Base-by-base conservation (phyloP, 2,329 filamentous ascomycete genomes). In the Trichophyton rubrum region DNA sequence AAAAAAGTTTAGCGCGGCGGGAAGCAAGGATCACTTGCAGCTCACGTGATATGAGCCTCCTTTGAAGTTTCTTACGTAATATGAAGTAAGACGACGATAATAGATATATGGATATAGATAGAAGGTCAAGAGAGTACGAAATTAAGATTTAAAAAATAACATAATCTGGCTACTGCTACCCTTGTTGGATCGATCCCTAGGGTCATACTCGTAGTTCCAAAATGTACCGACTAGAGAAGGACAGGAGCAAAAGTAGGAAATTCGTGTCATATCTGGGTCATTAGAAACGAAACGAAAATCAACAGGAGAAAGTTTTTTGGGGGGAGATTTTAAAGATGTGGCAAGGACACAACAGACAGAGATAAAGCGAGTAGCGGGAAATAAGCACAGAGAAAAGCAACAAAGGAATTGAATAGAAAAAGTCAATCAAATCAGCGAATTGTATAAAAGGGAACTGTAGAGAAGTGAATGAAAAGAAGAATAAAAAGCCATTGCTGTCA, bases 21-120 rank as follows among this genome's bases (percentile, higher is more conserved):
- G 33, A 57, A 35, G 30, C 35, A n/a, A 3, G 17, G 43, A 61
- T 59, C 51, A 62, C 61, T 40, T 61, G 61, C 62, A 64, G 61
- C 51, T 64, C 62, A 64, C 62, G 57, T 64, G 60, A 20, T 55
- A 27, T 24, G 27, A 57, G 49, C 49, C 49, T 27, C 49, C n/a
- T 11, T 22, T 7, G n/a, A 20, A 43, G 15, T 24, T 49, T 27
- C 8, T 27, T 49, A 49, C 3, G 15, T 24, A 13, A 49, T 9
- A 9, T n/a, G 15, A 45, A 45, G 15, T 45, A 43, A n/a, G 45
- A 38, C 27, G 27, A 30, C 27, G 22, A 33, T 33, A 58, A 33
- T 1, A 38, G 22, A 56, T 7, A 56, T 20, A 7, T 11, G 33
- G 9, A 35, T 17, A 8, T 2, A 57, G 30, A 40, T 11, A 13